Base-by-base conservation (phyloP, 352 stramenopile species). In the Phytophthora europaea region DNA sequence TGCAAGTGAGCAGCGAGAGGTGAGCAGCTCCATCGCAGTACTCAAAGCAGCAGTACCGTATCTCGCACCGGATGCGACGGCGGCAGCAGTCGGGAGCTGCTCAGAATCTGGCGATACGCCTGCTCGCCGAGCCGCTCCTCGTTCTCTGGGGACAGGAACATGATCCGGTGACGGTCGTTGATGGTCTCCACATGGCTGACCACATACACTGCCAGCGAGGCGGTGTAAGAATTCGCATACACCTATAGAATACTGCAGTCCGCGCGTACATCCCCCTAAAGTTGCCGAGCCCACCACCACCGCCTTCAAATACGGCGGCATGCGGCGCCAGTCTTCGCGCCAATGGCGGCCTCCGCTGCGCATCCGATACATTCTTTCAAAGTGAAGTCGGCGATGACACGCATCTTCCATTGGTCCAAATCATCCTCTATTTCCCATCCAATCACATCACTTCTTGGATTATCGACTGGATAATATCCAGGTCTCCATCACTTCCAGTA, bases 161-260 rank as follows among this genome's bases (percentile, higher is more conserved):
- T 94, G 56, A 94, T 2, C 6, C 87, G 79, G 7, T 75, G 79
- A 1, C 87, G 76, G 2, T 81, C 82, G 12, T 79, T 92, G 48
- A 88, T 88, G 13, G 80, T 90, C 71, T 94, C 87, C 15, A 94
- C 63, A 67, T 91, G 82, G 54, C 66, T 82, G 23, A 50, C 66
- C 10, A 85, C 48, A n/a, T 78, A 81, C 56, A 78, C 75, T 83
- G 10, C 4, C 12, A 33, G 5, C 22, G 8, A 20, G 6, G 7
- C 0, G 3, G 9, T 31, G n/a, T n/a, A n/a, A n/a, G n/a, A n/a
- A n/a, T n/a, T n/a, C n/a, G 26, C 26, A 31, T 2, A 31, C 26
- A 31, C 43, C 40, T 50, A 50, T 50, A 23, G 2, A 22, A 0
- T 22, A 8, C 5, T 45, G 16, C 47, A 48, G 33, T 10, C 28